Conservation (phyloP, 1,284 basidiomycete genomes). For the Leccinum cinnamomeum region DNA sequence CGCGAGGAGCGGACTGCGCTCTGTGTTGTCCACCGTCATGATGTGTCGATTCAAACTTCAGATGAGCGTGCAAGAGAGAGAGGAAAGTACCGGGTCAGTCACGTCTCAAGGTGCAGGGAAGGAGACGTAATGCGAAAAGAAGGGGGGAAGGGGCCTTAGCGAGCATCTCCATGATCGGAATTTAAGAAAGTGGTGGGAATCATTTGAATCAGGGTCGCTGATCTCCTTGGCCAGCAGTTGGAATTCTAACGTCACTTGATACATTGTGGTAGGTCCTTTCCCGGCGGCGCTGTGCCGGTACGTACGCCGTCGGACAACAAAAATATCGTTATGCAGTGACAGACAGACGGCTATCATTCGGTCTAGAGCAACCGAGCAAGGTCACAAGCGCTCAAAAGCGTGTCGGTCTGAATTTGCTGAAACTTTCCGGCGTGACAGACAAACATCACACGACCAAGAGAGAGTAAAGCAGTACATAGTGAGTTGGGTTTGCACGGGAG, state of each 20-base stretch:
- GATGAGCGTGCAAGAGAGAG: neutral
- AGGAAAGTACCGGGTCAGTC: neutral
- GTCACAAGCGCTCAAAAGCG: neutral
- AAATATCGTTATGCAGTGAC: too few relatives aligned
- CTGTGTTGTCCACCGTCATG: neutral
- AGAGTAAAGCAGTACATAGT: neutral
- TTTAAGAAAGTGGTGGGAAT: neutral
- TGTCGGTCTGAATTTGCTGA: neutral
- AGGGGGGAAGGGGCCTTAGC: neutral
- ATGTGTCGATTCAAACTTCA: neutral
- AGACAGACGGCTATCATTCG: neutral
- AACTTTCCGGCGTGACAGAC: neutral
- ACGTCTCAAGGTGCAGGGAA: neutral
- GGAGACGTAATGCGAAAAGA: neutral
- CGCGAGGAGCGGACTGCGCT: constrained; percentile 12
- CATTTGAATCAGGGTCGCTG: neutral
- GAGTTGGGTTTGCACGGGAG: neutral
- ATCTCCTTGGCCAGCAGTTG: neutral
- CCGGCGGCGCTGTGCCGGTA: too few relatives aligned
- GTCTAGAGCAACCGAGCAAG: neutral
- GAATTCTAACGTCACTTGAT: neutral
- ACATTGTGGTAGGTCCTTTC: too few relatives aligned
- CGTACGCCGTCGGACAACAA: too few relatives aligned
- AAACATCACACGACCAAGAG: neutral
- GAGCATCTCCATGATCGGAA: neutral